Evolutionary conservation across 306 rosid species (phyloP).

Genomic region (Dryas octopetala): DNA sequence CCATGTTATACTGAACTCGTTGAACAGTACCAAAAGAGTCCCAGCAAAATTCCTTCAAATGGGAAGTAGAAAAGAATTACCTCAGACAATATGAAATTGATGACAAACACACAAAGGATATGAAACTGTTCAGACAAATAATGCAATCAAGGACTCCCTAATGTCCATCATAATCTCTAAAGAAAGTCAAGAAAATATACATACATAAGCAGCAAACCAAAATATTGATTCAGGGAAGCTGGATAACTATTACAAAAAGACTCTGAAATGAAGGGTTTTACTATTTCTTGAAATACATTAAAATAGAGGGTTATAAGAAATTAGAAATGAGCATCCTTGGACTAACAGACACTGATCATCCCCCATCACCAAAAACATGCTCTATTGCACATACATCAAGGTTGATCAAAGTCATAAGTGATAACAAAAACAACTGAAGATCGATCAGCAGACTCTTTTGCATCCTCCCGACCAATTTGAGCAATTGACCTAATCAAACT

Average conservation of each 20-base stretch:
- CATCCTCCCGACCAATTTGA: slow-evolving; percentile 65
- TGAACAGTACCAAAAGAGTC: slow-evolving; percentile 56
- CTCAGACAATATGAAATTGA: slow-evolving; percentile 19
- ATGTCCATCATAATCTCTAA: slow-evolving; percentile 63
- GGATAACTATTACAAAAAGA: background rate
- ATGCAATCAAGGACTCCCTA: slow-evolving; percentile 45
- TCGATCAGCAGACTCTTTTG: slow-evolving; percentile 46
- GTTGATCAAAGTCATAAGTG: slow-evolving; percentile 74
- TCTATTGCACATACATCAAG: slow-evolving; percentile 28
- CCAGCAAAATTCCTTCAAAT: slow-evolving; percentile 60
- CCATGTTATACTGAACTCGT: slow-evolving; percentile 39
- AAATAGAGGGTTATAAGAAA: background rate
- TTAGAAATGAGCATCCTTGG: background rate
- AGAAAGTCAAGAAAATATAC: slow-evolving; percentile 15
- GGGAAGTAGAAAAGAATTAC: slow-evolving; percentile 20
- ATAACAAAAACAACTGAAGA: slow-evolving; percentile 71
- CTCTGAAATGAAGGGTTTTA: background rate
- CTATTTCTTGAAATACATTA: background rate
- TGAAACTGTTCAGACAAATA: slow-evolving; percentile 17
- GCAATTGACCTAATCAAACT: slow-evolving; percentile 68
- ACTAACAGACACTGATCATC: background rate
- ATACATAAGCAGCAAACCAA: background rate
- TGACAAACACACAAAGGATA: slow-evolving; percentile 12
- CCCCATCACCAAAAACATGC: background rate
- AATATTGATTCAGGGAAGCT: background rate